Evolutionary conservation across 164 flowering plant genomes (phyloP).

Genomic region (Magnolia changhungtana): DNA sequence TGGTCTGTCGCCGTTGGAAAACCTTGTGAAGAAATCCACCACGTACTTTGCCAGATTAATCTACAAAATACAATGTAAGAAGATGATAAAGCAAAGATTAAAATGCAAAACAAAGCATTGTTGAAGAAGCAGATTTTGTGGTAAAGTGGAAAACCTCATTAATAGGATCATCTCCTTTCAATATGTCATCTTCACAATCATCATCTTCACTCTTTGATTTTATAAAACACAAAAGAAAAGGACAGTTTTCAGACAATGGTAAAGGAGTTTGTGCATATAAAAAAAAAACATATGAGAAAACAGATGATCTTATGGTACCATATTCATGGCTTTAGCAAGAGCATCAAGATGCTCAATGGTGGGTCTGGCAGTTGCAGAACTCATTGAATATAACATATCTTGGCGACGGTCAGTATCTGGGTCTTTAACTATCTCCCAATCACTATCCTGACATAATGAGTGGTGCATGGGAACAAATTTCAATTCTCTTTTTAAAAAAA

Average conservation of each 20-base stretch:
- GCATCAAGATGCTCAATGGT: constrained; percentile 62
- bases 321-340: constrained; percentile 63
- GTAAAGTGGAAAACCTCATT: constrained; percentile 52
- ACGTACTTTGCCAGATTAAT: constrained; percentile 68
- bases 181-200: constrained; percentile 54
- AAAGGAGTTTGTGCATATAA: neutral
- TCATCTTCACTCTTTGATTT: constrained; percentile 56
- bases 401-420: constrained; percentile 31
- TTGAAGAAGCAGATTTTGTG: neutral
- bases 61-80: constrained; percentile 27
- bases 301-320: constrained; percentile 32
- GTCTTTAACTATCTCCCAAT: constrained; percentile 77
- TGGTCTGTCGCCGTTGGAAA: constrained; percentile 40
- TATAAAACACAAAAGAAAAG: constrained; percentile 2
- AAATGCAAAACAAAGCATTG: neutral
- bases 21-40: constrained; percentile 53
- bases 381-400: constrained; percentile 33
- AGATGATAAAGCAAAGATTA: neutral
- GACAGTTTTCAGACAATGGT: neutral
- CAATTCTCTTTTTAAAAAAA: neutral
- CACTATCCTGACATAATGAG: constrained; percentile 57
- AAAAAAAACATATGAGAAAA: neutral
- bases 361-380: constrained; percentile 39
- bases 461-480: neutral
- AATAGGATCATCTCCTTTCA: constrained; percentile 60